Conservation (phyloP, 495 filamentous ascomycete genomes). For the Zalerion maritima region DNA sequence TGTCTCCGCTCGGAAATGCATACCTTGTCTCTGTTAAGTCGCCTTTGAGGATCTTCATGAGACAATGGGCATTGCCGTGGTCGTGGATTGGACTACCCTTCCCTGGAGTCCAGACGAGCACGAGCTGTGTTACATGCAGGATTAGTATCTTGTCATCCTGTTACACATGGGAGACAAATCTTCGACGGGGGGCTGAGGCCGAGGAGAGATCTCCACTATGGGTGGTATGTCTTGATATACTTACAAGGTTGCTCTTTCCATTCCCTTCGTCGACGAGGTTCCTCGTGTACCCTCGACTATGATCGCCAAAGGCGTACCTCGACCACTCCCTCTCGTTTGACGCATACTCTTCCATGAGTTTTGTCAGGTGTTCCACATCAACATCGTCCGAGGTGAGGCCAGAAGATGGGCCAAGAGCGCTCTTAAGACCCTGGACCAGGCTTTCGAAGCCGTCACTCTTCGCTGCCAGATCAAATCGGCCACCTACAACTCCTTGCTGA, state of each 20-base stretch:
- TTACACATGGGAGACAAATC: conserved; percentile 1
- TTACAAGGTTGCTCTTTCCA: conserved; percentile 77
- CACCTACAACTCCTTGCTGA: too few relatives aligned
- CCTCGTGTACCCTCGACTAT: conserved; percentile 56
- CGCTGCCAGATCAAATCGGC: too few relatives aligned
- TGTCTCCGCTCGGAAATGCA: conserved; percentile 47
- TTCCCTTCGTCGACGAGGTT: conserved; percentile 87
- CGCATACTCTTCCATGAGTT: conserved; percentile 55
- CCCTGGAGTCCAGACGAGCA: conserved; percentile 89
- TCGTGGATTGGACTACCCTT: conserved; percentile 78
- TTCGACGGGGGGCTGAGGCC: background rate
- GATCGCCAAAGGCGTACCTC: conserved; percentile 52
- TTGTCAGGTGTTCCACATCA: conserved; percentile 49
- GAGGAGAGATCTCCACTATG: conserved; percentile 1
- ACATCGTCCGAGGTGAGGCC: conserved; percentile 70
- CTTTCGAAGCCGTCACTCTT: conserved; percentile 46
- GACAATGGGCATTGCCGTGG: conserved; percentile 69
- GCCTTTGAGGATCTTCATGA: conserved; percentile 60
- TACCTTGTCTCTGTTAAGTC: conserved; percentile 67
- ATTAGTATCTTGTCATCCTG: too few relatives aligned
- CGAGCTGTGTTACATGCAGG: conserved; percentile 41
- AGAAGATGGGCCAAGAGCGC: conserved; percentile 57
- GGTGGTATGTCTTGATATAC: conserved; percentile 11
- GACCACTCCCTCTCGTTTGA: conserved; percentile 57
- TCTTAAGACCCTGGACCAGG: conserved; percentile 58